Percentiles rank a stretch among this genome's conserved stretches.
phyloP scores from a whole-genome alignment of 1,139 yeast genomes.

The Lodderomyces parapsilosis region DNA sequence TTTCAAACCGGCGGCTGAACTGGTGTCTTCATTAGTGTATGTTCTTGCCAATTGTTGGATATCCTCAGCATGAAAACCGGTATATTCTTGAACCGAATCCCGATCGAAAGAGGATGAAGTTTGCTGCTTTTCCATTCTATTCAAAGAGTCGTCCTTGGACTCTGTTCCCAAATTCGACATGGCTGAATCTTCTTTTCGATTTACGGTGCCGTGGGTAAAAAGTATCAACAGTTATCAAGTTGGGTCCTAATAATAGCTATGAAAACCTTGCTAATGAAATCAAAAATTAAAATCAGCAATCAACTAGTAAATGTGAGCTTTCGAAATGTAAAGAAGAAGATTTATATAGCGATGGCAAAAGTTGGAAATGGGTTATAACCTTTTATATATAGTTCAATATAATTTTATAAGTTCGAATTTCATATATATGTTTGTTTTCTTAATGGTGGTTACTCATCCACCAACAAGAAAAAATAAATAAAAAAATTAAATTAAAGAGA shows the following conservation, averaged over 20 bases:
- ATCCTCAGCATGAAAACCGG: constrained; percentile 11
- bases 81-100: constrained; percentile 9
- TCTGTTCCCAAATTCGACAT: neutral
- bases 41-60: constrained; percentile 30
- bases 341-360: too few species aligned
- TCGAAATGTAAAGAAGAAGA: too few species aligned
- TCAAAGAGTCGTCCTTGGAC: constrained; percentile 2
- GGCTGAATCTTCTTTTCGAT: neutral
- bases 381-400: too few species aligned
- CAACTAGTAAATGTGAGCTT: too few species aligned
- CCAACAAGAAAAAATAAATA: neutral
- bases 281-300: too few species aligned
- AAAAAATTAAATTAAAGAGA: too few species aligned
- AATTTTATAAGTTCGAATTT: neutral
- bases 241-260: too few species aligned
- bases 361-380: too few species aligned
- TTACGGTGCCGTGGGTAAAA: too few species aligned
- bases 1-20: constrained; percentile 12
- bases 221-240: too few species aligned
- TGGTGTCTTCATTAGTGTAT: constrained; percentile 24
- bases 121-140: constrained; percentile 2
- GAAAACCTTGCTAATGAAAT: too few species aligned
- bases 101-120: constrained; percentile 2
- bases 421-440: neutral
- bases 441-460: neutral